Evolutionary conservation across 2,329 filamentous ascomycete species (phyloP).

Genomic region (Delphinella strobiligena): DNA sequence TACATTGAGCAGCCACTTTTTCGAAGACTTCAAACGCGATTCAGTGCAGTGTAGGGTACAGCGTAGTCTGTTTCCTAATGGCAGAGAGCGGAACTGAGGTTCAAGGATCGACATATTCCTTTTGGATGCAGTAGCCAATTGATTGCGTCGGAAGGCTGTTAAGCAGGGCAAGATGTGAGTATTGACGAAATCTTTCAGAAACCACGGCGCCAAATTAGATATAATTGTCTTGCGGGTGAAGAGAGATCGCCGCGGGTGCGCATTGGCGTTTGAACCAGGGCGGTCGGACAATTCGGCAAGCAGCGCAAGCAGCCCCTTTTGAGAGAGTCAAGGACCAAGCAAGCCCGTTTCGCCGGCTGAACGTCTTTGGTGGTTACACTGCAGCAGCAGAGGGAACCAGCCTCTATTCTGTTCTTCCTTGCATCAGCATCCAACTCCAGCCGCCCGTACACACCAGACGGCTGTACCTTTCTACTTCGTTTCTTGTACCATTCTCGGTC

Average conservation of each 20-base stretch:
- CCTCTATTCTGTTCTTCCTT: not conserved
- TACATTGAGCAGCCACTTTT: not conserved
- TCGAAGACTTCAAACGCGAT: too few relatives aligned
- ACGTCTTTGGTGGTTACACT: not conserved
- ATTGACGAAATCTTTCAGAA: too few relatives aligned
- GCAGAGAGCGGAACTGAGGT: too few relatives aligned
- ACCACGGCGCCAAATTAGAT: too few relatives aligned
- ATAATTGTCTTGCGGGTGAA: not conserved
- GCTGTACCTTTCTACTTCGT: not conserved
- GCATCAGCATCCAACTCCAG: not conserved
- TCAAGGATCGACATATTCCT: too few relatives aligned
- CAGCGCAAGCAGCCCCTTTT: not conserved
- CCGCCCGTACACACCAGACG: not conserved
- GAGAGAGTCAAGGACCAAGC: not conserved
- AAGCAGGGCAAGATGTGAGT: too few relatives aligned
- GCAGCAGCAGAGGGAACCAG: not conserved
- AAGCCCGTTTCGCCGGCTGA: not conserved
- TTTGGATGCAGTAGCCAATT: too few relatives aligned
- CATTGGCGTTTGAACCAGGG: not conserved
- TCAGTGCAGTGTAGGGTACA: too few relatives aligned
- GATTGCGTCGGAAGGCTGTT: too few relatives aligned
- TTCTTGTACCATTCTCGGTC: not conserved
- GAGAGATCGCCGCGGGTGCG: conserved; percentile 1
- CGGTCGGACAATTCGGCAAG: not conserved
- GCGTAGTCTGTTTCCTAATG: too few relatives aligned